A percentile compares a stretch with the other conserved stretches of the same genome.
phyloP scores from a whole-genome alignment of 2,329 filamentous ascomycete species.

The Colletotrichum endophyticum region DNA sequence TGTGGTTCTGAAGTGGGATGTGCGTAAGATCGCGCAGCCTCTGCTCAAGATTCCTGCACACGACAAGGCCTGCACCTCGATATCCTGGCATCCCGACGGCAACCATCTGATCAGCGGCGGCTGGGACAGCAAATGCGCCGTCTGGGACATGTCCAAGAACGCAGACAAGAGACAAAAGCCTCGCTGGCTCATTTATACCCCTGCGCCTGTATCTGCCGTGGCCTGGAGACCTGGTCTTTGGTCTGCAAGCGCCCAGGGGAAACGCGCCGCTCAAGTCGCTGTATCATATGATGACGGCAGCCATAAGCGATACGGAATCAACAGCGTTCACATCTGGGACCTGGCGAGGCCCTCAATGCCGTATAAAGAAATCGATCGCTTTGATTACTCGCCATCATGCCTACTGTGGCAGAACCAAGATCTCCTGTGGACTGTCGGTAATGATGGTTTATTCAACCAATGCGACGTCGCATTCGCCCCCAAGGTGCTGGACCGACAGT shows the following conservation, averaged over 20 bases:
- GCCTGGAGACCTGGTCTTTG: conserved; percentile 70
- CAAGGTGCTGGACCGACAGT: conserved; percentile 65
- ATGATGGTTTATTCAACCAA: conserved; percentile 66
- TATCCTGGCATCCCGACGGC: conserved; percentile 73
- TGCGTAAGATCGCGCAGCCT: conserved; percentile 58
- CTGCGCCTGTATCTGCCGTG: conserved; percentile 62
- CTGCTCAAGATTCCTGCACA: conserved; percentile 66
- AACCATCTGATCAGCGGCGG: conserved; percentile 69
- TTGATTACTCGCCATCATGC: conserved; percentile 60
- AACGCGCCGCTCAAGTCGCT: conserved; percentile 65
- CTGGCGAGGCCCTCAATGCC: conserved; percentile 70
- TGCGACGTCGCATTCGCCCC: conserved; percentile 70
- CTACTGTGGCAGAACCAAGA: conserved; percentile 70
- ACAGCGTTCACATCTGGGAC: conserved; percentile 70
- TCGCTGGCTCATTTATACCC: conserved; percentile 65
- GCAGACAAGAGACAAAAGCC: conserved; percentile 70
- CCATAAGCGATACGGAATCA: conserved; percentile 58
- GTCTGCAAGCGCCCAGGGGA: conserved; percentile 67
- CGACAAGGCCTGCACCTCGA: conserved; percentile 62
- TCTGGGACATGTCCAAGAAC: conserved; percentile 67
- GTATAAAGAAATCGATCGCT: conserved; percentile 68
- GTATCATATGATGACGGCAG: conserved; percentile 65
- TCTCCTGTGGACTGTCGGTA: conserved; percentile 69
- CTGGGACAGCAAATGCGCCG: conserved; percentile 64
- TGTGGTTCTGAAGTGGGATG: conserved; percentile 68